phyloP scores from a whole-genome alignment of 2,329 filamentous ascomycete species.

The Nothopassalora personata region DNA sequence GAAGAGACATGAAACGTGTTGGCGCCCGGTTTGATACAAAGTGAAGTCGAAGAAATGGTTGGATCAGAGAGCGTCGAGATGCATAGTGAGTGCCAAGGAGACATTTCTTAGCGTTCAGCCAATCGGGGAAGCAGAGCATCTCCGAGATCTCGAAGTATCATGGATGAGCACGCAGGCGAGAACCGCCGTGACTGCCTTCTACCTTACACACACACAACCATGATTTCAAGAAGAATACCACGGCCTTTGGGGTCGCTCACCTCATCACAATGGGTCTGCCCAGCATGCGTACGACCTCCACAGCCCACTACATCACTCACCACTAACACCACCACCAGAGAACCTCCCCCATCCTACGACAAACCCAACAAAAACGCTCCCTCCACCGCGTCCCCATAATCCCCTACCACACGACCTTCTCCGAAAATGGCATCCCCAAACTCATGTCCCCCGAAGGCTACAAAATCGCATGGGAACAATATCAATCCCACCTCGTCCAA shows the following conservation, averaged over 20 bases:
- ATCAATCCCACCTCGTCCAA: constrained; percentile 68
- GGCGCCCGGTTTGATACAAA: constrained; percentile 15
- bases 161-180: constrained; percentile 1
- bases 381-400: constrained; percentile 47
- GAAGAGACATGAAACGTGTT: constrained; percentile 17
- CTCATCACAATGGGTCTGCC: constrained; percentile 26
- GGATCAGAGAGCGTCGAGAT: constrained; percentile 5
- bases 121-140: background rate
- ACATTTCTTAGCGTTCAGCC: background rate
- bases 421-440: constrained; percentile 56
- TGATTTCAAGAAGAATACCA: constrained; percentile 30
- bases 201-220: constrained; percentile 14
- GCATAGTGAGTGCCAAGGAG: background rate
- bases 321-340: constrained; percentile 5
- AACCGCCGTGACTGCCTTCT: background rate
- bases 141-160: background rate
- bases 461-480: constrained; percentile 73
- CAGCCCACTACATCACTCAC: background rate
- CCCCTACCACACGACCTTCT: constrained; percentile 41
- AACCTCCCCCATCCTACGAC: constrained; percentile 11
- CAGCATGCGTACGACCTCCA: constrained; percentile 25
- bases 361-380: constrained; percentile 19
- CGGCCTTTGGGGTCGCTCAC: constrained; percentile 23
- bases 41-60: constrained; percentile 9
- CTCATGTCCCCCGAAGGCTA: constrained; percentile 67